Base-by-base conservation (phyloP, 2,329 filamentous ascomycete genomes). In the Talaromyces sp. region DNA sequence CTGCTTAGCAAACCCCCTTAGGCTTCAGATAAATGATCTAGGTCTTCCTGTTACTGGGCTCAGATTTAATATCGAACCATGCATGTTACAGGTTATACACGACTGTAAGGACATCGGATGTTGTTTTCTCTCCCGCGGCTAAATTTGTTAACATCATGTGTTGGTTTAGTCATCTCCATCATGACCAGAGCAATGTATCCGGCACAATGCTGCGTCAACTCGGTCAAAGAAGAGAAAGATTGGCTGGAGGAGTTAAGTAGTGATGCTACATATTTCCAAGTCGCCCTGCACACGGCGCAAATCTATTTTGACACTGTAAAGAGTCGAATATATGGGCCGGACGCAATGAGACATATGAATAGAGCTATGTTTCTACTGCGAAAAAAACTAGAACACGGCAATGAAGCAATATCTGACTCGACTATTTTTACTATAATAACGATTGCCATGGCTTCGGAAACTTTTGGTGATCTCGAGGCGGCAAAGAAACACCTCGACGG, bases 101-200 rank as follows among this genome's bases (percentile, higher is more conserved):
- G 49, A 32, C 25, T 59, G 57, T 52, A 28, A 53, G 32, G 22
- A 15, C 17, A 11, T 42, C 19, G 8, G 2, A 27, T 13, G 4
- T 10, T 42, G n/a, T 28, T 10, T 28, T 42, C 8, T 56, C 4
- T 44, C 17, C 22, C 22, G 25, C 19, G 30, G 19, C 17, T 27
- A 22, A 13, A 11, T 56, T 13, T 49, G 25, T 36, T 56, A 44
- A 56, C 33, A 30, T 42, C 2, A 17, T n/a, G 11, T n/a, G 3
- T 42, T 27, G 17, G n/a, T n/a, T 36, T 17, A 59, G 58, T 59
- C 10, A 55, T 59, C 25, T 22, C 30, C 17, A 11, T 47, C 0
- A 55, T 59, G 58, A 51, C 42, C 52, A 54, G 32, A 15, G 51
- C 51, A 27, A 59, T 55, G 58, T 59, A 55, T 36, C 58, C 58